Evolutionary conservation across 768 basidiomycete genomes (phyloP), one percentile per base, ranked within the genome.

Genomic region (Coprinopsis sp.): DNA sequence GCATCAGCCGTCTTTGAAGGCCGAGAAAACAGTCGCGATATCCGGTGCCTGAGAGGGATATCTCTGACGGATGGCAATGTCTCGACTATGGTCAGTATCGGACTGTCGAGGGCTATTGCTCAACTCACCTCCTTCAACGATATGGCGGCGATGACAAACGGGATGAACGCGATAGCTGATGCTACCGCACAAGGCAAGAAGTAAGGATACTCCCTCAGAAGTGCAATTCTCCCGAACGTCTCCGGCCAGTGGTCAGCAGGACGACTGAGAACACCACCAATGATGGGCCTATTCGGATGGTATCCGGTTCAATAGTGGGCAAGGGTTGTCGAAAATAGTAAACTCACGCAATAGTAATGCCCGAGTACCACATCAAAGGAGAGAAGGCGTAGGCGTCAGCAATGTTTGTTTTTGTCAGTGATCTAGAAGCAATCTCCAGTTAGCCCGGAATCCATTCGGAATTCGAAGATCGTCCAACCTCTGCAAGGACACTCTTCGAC

Each of bases 241-340:
- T 64, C 51, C 4, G 84, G 84, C 67, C 84, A 87, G 25, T 71
- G 73, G 30, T 73, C 71, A 10, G 71, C 76, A 1, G 87, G 81
- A 31, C 74, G 73, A 4, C 83, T 76, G 3, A 89, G 60, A 6
- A 74, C 50, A 19, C 87, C 87, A 27, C 86, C 86, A 3, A 87
- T 64, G 21, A 79, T 66, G 13, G 86, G 85, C 1, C 85, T 86
- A 31, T n/a, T 12, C 30, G 1, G 12, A 24, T 14, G 45, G 10
- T 21, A 31, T 34, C 3, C 29, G 27, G 2, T 19, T 7, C 27
- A 30, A 19, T 21, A 13, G 24, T 28, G 29, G 13, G n/a, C 22
- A 43, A 30, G 2, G 14, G 22, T 28, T 50, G 4, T n/a, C 29
- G n/a, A 8, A 8, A 8, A 31, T 8, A 31, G n/a, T 31, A n/a